These are phyloP conservation scores for Goffeauzyma gilvescens DNA, from an alignment of 768 basidiomycete genomes.

Conservation along the genomic window DNA sequence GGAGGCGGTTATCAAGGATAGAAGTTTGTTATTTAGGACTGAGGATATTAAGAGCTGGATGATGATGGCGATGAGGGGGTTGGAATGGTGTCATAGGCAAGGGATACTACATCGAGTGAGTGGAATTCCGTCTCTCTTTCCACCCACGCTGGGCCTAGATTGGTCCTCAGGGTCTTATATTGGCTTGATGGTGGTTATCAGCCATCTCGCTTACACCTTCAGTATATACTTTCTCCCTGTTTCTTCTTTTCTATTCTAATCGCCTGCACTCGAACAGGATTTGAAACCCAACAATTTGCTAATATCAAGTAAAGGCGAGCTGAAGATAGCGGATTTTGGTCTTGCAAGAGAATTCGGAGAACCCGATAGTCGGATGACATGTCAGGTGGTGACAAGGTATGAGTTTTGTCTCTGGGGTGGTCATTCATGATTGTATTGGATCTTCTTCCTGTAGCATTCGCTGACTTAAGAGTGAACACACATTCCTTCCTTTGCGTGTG, in stretches of 20 bases:
- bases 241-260: background rate
- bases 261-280: conserved; percentile 43
- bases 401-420: too few species aligned
- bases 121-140: background rate
- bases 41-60: conserved; percentile 98
- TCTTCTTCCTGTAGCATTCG: too few species aligned
- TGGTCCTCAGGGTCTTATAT: background rate
- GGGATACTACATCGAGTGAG: conserved; percentile 78
- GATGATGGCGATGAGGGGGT: conserved; percentile 88
- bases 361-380: conserved; percentile 89
- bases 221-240: too few species aligned
- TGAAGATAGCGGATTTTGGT: conserved; percentile 98
- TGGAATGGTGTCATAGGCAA: conserved; percentile 96
- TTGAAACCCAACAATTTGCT: conserved; percentile 97
- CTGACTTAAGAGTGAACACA: too few species aligned
- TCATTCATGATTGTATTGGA: too few species aligned
- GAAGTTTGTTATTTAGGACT: conserved; percentile 72
- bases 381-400: conserved; percentile 93
- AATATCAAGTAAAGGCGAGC: conserved; percentile 68
- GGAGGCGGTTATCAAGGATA: conserved; percentile 90
- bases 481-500: background rate
- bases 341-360: conserved; percentile 90
- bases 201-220: too few species aligned
- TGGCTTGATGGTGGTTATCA: too few species aligned
- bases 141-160: background rate